Conservation (phyloP, 106 monocot genomes). For the Dendrobium chrysotoxum region DNA sequence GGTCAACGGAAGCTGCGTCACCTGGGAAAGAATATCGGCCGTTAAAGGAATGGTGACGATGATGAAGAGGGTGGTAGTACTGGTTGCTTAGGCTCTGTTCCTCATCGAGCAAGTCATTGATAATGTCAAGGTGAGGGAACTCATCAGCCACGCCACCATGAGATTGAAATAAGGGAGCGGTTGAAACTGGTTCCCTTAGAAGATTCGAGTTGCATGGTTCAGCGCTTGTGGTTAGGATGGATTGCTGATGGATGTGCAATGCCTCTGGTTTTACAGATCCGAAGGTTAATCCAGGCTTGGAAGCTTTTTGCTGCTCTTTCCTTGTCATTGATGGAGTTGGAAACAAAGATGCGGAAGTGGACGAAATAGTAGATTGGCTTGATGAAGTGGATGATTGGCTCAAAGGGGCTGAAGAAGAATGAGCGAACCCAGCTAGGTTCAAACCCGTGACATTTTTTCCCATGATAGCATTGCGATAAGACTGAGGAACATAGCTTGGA, state of each 20-base stretch:
- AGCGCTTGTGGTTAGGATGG: neutral
- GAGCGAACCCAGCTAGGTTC: neutral
- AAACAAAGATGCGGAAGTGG: conserved; percentile 19
- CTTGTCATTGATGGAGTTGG: conserved; percentile 15
- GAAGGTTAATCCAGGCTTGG: conserved; percentile 37
- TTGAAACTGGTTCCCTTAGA: neutral
- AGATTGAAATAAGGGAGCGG: neutral
- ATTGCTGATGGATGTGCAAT: conserved; percentile 11
- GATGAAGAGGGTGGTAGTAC: conserved; percentile 7
- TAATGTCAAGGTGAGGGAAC: conserved; percentile 92
- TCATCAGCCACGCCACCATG: conserved; percentile 40
- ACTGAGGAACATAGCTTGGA: conserved; percentile 45
- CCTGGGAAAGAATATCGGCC: conserved; percentile 45
- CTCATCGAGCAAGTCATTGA: conserved; percentile 86
- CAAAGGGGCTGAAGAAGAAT: conserved; percentile 18
- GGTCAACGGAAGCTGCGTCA: neutral
- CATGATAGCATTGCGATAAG: conserved; percentile 83
- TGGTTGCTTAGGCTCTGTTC: conserved; percentile 31
- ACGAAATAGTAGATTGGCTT: conserved; percentile 8
- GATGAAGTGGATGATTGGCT: conserved; percentile 17
- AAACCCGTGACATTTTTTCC: conserved; percentile 26
- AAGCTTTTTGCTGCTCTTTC: conserved; percentile 13
- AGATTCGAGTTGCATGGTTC: conserved; percentile 6
- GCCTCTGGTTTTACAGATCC: conserved; percentile 50
- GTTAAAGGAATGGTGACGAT: conserved; percentile 17